A percentile compares a stretch with the other conserved stretches of the same genome.
These are phyloP conservation scores for Laetiporus sulphureus DNA, from an alignment of 1,284 basidiomycete species.

Conservation along the genomic window DNA sequence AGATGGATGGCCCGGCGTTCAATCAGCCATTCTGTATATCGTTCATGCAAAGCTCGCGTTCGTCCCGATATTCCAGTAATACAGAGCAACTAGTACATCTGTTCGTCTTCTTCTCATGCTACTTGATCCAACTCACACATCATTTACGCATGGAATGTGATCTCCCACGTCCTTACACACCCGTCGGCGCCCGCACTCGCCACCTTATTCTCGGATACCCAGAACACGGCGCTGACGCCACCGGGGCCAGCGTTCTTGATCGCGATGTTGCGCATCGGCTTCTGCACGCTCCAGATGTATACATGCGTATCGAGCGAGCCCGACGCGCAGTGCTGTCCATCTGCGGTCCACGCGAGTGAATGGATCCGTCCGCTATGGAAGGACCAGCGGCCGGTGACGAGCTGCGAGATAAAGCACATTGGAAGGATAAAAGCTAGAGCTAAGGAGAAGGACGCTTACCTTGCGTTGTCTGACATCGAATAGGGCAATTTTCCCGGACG, in stretches of 20 bases:
- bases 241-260: conserved; percentile 84
- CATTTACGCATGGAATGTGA: conserved; percentile 41
- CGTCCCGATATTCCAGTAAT: no score
- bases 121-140: not conserved
- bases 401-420: conserved; percentile 24
- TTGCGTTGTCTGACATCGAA: conserved; percentile 66
- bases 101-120: conserved; percentile 10
- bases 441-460: conserved; percentile 27
- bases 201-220: conserved; percentile 59
- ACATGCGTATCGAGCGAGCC: conserved; percentile 90
- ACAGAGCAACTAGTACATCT: no score
- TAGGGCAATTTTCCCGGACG: conserved; percentile 73
- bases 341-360: conserved; percentile 72
- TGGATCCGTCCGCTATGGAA: conserved; percentile 84
- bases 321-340: conserved; percentile 75
- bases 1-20: no score
- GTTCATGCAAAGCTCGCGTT: no score
- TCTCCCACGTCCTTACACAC: conserved; percentile 72
- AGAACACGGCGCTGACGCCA: conserved; percentile 77
- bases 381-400: conserved; percentile 77
- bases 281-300: conserved; percentile 82
- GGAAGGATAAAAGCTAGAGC: not conserved
- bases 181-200: conserved; percentile 82
- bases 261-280: conserved; percentile 73
- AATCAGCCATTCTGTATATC: no score